These are phyloP conservation scores for Solanum chiquidenum DNA, from an alignment of 257 asterid genomes.

Conservation along the genomic window DNA sequence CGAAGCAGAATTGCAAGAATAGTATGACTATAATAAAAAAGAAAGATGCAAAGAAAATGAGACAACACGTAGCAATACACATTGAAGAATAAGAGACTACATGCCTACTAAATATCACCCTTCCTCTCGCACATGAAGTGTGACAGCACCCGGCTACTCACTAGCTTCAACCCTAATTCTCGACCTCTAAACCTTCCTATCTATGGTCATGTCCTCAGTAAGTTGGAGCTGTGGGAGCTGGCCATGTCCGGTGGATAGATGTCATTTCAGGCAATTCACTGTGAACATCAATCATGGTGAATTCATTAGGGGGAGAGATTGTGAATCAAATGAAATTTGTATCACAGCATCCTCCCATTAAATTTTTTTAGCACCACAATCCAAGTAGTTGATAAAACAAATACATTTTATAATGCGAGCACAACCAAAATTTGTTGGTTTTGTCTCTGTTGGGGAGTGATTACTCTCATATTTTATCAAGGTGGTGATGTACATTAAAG, in stretches of 20 bases:
- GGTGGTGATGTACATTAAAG: background rate
- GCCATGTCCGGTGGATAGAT: too few species aligned
- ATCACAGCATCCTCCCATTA: background rate
- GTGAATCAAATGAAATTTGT: background rate
- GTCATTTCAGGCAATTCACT: background rate
- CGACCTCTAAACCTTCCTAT: background rate
- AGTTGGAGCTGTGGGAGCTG: too few species aligned
- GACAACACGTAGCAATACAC: background rate
- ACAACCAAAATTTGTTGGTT: background rate
- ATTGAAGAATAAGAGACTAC: background rate
- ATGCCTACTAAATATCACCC: background rate
- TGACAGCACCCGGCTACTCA: background rate
- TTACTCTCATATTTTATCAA: background rate
- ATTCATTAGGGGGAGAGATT: background rate
- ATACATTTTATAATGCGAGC: too few species aligned
- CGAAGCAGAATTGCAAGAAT: background rate
- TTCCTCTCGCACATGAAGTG: background rate
- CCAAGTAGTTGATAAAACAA: background rate
- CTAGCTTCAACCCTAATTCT: background rate
- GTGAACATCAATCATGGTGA: background rate
- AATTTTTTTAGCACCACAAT: background rate
- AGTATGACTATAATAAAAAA: background rate
- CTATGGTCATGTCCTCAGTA: background rate
- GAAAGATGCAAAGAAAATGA: background rate
- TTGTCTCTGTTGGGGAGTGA: background rate